phyloP scores from a whole-genome alignment of 306 rosid genomes.

The Cotoneaster glaucophyllus region DNA sequence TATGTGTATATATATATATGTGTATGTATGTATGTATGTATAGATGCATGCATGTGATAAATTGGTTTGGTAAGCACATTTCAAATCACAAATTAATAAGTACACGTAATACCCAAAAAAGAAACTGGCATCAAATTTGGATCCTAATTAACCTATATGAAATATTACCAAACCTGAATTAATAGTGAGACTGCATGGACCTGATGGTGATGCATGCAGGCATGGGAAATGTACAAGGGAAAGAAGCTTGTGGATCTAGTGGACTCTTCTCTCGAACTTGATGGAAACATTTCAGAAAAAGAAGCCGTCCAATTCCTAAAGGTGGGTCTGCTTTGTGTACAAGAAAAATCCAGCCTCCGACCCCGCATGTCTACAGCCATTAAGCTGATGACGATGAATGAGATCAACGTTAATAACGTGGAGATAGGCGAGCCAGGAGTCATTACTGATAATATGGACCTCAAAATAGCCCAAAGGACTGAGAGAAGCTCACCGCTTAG shows the following conservation, averaged over 20 bases:
- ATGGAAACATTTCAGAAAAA: conserved; percentile 8
- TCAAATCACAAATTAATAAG: neutral
- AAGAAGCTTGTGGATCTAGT: conserved; percentile 19
- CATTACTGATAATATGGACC: conserved; percentile 9
- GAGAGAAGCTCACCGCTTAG: neutral
- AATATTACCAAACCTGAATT: neutral
- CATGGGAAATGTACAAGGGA: conserved; percentile 26
- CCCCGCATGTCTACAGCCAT: conserved; percentile 24
- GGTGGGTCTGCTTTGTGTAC: conserved; percentile 26
- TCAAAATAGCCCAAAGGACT: conserved; percentile 3
- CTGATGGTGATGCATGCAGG: conserved; percentile 7
- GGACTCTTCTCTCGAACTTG: conserved; percentile 4
- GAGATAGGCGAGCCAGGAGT: conserved; percentile 15
- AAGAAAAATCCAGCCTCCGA: conserved; percentile 22
- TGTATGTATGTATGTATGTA: no score
- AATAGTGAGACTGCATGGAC: neutral
- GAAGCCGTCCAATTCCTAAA: conserved; percentile 22
- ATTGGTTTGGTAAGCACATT: neutral
- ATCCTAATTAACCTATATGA: neutral
- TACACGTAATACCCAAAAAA: neutral
- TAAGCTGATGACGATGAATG: conserved; percentile 11
- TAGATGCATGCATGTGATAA: neutral
- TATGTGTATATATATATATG: neutral
- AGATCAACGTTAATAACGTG: conserved; percentile 5
- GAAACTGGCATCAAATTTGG: neutral